Evolutionary conservation across 495 filamentous ascomycete genomes (phyloP).

Genomic region (Hypoxylon fragiforme): DNA sequence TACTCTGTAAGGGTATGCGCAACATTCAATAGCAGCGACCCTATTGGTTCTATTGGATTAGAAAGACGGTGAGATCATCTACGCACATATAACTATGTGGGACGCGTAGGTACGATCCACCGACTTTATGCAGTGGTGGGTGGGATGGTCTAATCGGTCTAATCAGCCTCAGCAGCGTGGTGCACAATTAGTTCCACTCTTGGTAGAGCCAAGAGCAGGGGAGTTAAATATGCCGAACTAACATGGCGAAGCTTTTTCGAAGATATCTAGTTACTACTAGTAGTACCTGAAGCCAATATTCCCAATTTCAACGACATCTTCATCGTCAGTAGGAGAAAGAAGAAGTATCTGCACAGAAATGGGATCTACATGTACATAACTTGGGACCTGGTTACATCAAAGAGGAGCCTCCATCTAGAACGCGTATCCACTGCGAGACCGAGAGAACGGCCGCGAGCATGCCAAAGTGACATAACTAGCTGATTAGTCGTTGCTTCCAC

Average conservation of each 20-base stretch:
- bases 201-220: not conserved
- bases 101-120: not conserved
- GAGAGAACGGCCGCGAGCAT: conserved; percentile 10
- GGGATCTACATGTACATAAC: conserved; percentile 3
- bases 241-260: too few species aligned
- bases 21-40: not conserved
- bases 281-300: too few species aligned
- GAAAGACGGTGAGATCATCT: not conserved
- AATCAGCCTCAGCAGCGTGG: not conserved
- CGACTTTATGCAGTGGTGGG: not conserved
- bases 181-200: not conserved
- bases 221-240: too few species aligned
- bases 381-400: not conserved
- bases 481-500: conserved; percentile 2
- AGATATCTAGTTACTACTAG: too few species aligned
- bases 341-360: not conserved
- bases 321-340: too few species aligned
- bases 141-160: not conserved
- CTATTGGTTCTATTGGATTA: not conserved
- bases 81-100: too few species aligned
- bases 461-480: too few species aligned
- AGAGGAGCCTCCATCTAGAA: conserved; percentile 6
- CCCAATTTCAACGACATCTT: too few species aligned
- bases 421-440: conserved; percentile 12
- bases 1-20: too few species aligned